Conservation (phyloP, 164 flowering plant genomes). For the Aristolochia fimbriata region DNA sequence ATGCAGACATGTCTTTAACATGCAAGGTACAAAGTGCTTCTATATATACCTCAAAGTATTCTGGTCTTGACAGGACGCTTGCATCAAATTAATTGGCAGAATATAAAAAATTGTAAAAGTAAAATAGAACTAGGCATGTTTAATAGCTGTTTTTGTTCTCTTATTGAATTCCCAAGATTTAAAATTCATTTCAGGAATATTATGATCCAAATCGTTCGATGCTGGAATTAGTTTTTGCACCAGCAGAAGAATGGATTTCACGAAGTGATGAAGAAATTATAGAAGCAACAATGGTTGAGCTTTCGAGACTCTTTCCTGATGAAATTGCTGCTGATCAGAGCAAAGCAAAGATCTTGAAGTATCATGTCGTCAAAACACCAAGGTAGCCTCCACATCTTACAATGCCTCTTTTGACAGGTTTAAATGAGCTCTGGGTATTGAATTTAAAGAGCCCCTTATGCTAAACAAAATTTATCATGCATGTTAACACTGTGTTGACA, state of each 20-base stretch:
- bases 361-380: constrained; percentile 93
- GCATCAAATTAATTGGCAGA: neutral
- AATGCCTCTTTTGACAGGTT: neutral
- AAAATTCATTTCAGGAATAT: constrained; percentile 58
- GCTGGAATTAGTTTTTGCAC: constrained; percentile 98
- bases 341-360: constrained; percentile 94
- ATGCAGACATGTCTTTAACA: constrained; percentile 97
- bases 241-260: constrained; percentile 96
- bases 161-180: neutral
- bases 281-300: constrained; percentile 94
- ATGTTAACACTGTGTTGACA: too few species aligned
- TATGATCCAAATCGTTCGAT: constrained; percentile 81
- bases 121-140: neutral
- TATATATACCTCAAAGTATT: neutral
- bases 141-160: neutral
- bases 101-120: neutral
- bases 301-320: constrained; percentile 86
- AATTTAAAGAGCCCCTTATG: too few species aligned
- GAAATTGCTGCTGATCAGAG: constrained; percentile 93
- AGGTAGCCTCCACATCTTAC: constrained; percentile 33
- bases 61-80: neutral
- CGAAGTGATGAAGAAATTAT: constrained; percentile 80
- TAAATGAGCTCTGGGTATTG: neutral
- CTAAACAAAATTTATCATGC: too few species aligned
- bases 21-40: constrained; percentile 57